Conservation (phyloP, 192 early-diverging fungal species). For the Paraglomus brasilianum region DNA sequence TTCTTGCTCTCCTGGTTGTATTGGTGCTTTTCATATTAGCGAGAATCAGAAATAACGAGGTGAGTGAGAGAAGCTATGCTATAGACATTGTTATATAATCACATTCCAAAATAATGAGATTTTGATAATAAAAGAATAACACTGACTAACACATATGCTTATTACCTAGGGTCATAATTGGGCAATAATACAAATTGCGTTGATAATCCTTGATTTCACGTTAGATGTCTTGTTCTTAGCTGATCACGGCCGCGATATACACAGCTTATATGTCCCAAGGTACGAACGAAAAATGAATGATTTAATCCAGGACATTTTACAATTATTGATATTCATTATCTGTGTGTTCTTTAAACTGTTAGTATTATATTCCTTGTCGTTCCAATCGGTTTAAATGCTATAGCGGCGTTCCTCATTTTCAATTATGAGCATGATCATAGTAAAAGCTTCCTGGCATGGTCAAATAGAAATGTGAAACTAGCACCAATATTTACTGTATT, state of each 20-base stretch:
- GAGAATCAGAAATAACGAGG: background rate
- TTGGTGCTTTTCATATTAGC: background rate
- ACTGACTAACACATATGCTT: no score
- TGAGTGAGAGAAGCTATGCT: no score
- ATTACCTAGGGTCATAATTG: conserved; percentile 18
- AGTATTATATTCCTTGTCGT: conserved; percentile 6
- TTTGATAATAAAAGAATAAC: no score
- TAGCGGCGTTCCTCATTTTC: background rate
- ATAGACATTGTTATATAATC: no score
- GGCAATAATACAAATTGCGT: conserved; percentile 5
- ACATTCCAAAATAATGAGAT: no score
- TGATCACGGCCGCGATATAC: background rate
- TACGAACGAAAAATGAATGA: no score
- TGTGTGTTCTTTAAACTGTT: background rate
- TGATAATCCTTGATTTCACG: conserved; percentile 3
- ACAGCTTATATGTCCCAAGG: background rate
- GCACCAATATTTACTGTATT: conserved; percentile 24
- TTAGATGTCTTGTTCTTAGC: conserved; percentile 1
- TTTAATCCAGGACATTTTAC: no score
- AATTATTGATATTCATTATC: background rate
- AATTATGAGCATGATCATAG: background rate
- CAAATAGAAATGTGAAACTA: background rate
- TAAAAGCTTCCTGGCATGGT: conserved; percentile 9
- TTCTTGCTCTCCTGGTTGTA: background rate
- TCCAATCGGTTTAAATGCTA: conserved; percentile 4